Percentiles rank a stretch among this genome's conserved stretches.
These are phyloP conservation scores for Mycosarcoma mackinlayi DNA, from an alignment of 1,284 basidiomycete species.

Conservation along the genomic window DNA sequence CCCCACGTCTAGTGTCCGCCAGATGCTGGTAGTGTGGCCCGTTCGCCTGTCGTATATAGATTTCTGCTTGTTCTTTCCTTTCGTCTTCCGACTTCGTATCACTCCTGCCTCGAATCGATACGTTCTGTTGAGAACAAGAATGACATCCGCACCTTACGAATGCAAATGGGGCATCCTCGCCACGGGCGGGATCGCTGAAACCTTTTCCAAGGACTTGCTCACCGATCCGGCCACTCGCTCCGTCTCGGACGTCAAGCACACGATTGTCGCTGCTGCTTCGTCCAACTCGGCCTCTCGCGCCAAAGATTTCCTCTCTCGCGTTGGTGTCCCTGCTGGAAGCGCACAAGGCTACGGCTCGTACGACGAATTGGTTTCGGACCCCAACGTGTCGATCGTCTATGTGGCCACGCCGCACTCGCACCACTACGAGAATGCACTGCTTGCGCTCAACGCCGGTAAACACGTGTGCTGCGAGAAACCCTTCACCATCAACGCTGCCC, in stretches of 20 bases:
- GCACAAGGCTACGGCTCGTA: conserved; percentile 82
- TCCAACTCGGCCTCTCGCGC: conserved; percentile 80
- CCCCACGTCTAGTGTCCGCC: background rate
- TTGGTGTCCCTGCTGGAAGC: conserved; percentile 67
- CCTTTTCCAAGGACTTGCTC: conserved; percentile 69
- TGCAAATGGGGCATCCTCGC: conserved; percentile 60
- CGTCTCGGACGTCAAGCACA: conserved; percentile 80
- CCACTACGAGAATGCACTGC: conserved; percentile 82
- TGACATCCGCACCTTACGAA: conserved; percentile 23
- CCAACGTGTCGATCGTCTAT: conserved; percentile 71
- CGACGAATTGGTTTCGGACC: conserved; percentile 79
- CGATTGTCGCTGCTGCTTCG: conserved; percentile 76
- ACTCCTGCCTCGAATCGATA: too few species aligned
- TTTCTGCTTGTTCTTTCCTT: background rate
- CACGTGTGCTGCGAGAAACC: conserved; percentile 74
- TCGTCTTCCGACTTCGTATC: too few species aligned
- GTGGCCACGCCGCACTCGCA: conserved; percentile 84
- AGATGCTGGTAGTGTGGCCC: background rate
- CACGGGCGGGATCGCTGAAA: conserved; percentile 55
- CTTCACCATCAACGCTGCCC: conserved; percentile 70
- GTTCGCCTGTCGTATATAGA: background rate
- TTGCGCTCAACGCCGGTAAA: conserved; percentile 82
- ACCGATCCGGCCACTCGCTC: conserved; percentile 71
- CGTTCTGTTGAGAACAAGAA: too few species aligned
- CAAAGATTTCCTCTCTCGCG: conserved; percentile 76